phyloP scores from a whole-genome alignment of 495 filamentous ascomycete genomes.

The Aspergillus kassunensis region DNA sequence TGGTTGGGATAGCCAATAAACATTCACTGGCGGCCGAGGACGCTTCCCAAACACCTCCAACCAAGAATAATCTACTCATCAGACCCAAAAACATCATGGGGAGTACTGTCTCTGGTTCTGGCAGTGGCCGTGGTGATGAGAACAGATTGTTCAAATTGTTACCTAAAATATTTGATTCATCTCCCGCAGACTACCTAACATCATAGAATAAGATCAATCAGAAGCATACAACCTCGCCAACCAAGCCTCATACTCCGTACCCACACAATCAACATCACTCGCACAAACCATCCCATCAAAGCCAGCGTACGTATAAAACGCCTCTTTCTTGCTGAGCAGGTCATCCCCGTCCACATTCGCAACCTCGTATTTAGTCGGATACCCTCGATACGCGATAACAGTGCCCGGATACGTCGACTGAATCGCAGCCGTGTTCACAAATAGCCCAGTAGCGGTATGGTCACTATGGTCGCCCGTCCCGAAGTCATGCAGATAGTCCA shows the following conservation, averaged over 20 bases:
- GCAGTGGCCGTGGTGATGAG: too few relatives aligned
- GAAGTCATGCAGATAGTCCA: slow-evolving; percentile 10
- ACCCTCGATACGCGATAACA: slow-evolving; percentile 17
- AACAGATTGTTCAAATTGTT: too few relatives aligned
- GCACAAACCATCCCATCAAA: slow-evolving; percentile 4
- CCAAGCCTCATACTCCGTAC: slow-evolving; percentile 7
- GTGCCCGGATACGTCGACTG: not conserved
- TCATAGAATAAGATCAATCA: too few relatives aligned
- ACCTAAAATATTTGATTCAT: too few relatives aligned
- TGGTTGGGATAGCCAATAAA: not conserved
- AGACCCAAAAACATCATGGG: not conserved
- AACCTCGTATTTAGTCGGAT: slow-evolving; percentile 3
- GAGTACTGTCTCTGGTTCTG: too few relatives aligned
- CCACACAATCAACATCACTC: slow-evolving; percentile 4
- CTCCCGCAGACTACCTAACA: too few relatives aligned
- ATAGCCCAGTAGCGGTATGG: slow-evolving; percentile 14
- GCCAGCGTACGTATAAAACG: slow-evolving; percentile 7
- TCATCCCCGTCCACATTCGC: slow-evolving; percentile 6
- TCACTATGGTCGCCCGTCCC: slow-evolving; percentile 19
- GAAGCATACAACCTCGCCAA: slow-evolving; percentile 7
- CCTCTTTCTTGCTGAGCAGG: slow-evolving; percentile 2
- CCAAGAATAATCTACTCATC: not conserved
- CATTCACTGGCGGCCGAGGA: too few relatives aligned
- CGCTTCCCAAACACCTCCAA: too few relatives aligned
- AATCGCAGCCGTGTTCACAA: slow-evolving; percentile 3